These are phyloP conservation scores for Albatrellus ellisii DNA, from an alignment of 768 basidiomycete genomes.

Conservation along the genomic window DNA sequence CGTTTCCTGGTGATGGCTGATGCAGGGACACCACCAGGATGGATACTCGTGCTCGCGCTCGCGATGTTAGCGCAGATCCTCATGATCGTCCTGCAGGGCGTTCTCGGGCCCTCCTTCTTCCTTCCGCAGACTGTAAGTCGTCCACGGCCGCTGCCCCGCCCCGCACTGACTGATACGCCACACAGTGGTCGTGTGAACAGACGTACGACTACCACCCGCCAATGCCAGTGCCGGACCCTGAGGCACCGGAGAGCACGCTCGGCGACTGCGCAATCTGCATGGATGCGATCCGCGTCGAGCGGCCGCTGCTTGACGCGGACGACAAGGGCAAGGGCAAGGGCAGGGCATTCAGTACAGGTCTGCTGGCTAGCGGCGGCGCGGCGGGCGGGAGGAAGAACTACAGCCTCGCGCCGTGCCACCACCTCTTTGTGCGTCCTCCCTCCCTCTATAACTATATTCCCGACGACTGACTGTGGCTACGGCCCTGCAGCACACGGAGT, in stretches of 20 bases:
- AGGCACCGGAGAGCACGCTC: constrained; percentile 61
- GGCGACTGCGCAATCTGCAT: constrained; percentile 92
- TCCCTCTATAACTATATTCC: background rate
- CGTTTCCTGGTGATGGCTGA: background rate
- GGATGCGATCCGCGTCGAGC: constrained; percentile 50
- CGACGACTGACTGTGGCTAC: constrained; percentile 2
- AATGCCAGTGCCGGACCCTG: constrained; percentile 47
- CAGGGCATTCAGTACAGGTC: constrained; percentile 6
- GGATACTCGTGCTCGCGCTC: constrained; percentile 46
- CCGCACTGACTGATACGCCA: background rate
- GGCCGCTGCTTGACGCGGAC: background rate
- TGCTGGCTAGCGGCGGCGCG: background rate
- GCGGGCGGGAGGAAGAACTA: constrained; percentile 42
- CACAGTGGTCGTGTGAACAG: constrained; percentile 45
- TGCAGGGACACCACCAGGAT: constrained; percentile 27
- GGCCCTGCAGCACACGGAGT: constrained; percentile 60
- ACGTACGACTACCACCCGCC: constrained; percentile 80
- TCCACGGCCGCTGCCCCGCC: background rate
- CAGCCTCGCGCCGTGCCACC: constrained; percentile 81
- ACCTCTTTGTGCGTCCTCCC: constrained; percentile 59
- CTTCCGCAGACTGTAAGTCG: constrained; percentile 49
- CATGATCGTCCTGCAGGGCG: constrained; percentile 59
- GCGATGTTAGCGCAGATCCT: constrained; percentile 51
- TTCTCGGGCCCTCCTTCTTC: constrained; percentile 75
- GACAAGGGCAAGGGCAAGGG: constrained; percentile 24